Evolutionary conservation across 345 rosid genomes (phyloP).

Genomic region (Rhodamnia rubescens): DNA sequence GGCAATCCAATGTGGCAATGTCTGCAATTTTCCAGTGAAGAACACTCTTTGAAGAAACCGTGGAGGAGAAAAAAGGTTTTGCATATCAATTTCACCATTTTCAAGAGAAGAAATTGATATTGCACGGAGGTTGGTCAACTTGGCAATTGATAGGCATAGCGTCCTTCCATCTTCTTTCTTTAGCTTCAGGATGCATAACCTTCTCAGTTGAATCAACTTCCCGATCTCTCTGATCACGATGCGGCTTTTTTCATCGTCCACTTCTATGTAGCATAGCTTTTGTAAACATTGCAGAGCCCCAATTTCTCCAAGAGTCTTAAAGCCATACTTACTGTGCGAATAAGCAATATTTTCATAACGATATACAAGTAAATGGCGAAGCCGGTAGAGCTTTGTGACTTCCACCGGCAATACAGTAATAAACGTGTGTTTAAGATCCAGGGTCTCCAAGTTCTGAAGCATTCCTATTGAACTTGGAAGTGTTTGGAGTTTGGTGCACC

Average conservation of each 20-base stretch:
- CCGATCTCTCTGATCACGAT: constrained; percentile 7
- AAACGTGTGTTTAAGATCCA: constrained; percentile 12
- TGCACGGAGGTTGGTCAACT: constrained; percentile 4
- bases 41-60: constrained; percentile 1
- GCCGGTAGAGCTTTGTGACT: constrained; percentile 11
- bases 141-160: constrained; percentile 6
- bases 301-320: constrained; percentile 4
- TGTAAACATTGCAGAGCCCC: constrained; percentile 8
- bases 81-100: constrained; percentile 9
- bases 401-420: constrained; percentile 9
- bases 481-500: constrained; percentile 1
- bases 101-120: constrained; percentile 2
- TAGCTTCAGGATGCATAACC: constrained; percentile 10
- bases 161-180: constrained; percentile 5
- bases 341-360: constrained; percentile 4
- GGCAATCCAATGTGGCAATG: constrained; percentile 14
- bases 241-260: neutral
- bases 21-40: neutral
- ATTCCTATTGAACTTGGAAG: constrained; percentile 17
- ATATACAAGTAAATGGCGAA: constrained; percentile 10
- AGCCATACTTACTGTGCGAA: constrained; percentile 1
- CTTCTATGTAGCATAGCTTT: constrained; percentile 14
- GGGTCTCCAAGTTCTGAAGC: constrained; percentile 17
- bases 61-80: constrained; percentile 8
- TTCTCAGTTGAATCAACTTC: constrained; percentile 7